phyloP scores from a whole-genome alignment of 345 rosid genomes.

The Erodium maritimum region DNA sequence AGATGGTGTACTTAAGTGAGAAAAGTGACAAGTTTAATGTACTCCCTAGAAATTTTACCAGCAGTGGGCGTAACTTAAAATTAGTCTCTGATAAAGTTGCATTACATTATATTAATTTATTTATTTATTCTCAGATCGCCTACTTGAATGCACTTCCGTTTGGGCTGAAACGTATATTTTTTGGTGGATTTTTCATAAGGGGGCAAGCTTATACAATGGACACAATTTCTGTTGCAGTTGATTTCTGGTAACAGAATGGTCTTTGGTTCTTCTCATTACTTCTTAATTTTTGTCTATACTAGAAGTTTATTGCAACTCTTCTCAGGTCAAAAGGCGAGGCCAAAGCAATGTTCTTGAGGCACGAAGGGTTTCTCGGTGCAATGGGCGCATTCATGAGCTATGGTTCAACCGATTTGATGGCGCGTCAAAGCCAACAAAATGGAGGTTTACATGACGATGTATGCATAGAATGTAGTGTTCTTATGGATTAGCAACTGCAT shows the following conservation, averaged over 20 bases:
- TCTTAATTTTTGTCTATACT: background rate
- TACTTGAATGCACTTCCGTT: conserved; percentile 73
- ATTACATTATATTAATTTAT: background rate
- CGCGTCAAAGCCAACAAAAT: background rate
- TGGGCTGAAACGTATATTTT: conserved; percentile 66
- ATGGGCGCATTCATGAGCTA: conserved; percentile 59
- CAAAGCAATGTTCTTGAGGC: conserved; percentile 65
- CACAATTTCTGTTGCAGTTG: conserved; percentile 63
- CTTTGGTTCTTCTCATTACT: background rate
- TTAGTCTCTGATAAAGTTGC: too few relatives aligned
- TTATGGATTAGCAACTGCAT: background rate
- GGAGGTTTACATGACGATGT: background rate
- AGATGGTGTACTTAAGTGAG: too few relatives aligned
- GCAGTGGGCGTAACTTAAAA: too few relatives aligned
- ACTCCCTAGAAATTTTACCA: too few relatives aligned
- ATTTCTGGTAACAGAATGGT: conserved; percentile 42
- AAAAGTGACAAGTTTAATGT: too few relatives aligned
- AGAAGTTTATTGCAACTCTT: background rate
- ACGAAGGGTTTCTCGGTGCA: conserved; percentile 87
- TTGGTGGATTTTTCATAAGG: conserved; percentile 70
- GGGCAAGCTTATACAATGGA: conserved; percentile 73
- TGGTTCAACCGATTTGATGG: conserved; percentile 11
- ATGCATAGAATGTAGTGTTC: background rate
- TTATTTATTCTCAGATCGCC: conserved; percentile 34
- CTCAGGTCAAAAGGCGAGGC: conserved; percentile 84